Percentiles rank a stretch among this genome's conserved stretches.
Evolutionary conservation across 495 filamentous ascomycete species (phyloP).

Genomic region (Aspergillus baeticus): DNA sequence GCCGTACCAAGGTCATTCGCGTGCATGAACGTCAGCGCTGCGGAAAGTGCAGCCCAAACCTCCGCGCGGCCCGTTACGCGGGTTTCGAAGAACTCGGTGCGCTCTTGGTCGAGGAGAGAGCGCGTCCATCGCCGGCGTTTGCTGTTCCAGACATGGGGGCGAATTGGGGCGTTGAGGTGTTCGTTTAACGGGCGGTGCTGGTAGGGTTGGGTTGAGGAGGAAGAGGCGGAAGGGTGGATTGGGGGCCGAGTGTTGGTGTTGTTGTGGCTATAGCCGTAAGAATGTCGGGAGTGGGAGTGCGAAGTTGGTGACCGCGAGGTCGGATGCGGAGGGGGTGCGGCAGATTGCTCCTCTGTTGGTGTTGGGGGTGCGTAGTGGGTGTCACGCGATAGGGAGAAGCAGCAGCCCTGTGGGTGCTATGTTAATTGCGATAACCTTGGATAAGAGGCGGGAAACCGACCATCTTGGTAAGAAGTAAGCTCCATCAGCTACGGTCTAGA

Average conservation of each 20-base stretch:
- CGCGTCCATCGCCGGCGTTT: conserved; percentile 54
- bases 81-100: conserved; percentile 78
- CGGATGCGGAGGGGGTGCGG: conserved; percentile 1
- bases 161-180: conserved; percentile 53
- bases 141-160: conserved; percentile 49
- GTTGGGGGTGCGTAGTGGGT: conserved; percentile 16
- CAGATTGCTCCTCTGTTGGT: neutral
- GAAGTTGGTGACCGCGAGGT: neutral
- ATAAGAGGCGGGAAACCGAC: conserved; percentile 1
- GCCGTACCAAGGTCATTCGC: conserved; percentile 63
- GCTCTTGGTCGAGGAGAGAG: conserved; percentile 45
- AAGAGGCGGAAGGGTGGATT: neutral
- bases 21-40: conserved; percentile 65
- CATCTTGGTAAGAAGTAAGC: conserved; percentile 15
- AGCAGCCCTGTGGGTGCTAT: conserved; percentile 34
- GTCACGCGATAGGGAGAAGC: conserved; percentile 40
- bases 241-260: neutral
- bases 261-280: conserved; percentile 9
- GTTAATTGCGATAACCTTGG: neutral
- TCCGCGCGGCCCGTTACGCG: conserved; percentile 72
- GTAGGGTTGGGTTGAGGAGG: conserved; percentile 16
- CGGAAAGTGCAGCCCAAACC: conserved; percentile 72
- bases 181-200: conserved; percentile 32
- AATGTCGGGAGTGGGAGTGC: neutral
- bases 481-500: conserved; percentile 15